A percentile compares a stretch with the other conserved stretches of the same genome.
Evolutionary conservation across 306 rosid species (phyloP).

Genomic region (Astragalus glycyphyllos): DNA sequence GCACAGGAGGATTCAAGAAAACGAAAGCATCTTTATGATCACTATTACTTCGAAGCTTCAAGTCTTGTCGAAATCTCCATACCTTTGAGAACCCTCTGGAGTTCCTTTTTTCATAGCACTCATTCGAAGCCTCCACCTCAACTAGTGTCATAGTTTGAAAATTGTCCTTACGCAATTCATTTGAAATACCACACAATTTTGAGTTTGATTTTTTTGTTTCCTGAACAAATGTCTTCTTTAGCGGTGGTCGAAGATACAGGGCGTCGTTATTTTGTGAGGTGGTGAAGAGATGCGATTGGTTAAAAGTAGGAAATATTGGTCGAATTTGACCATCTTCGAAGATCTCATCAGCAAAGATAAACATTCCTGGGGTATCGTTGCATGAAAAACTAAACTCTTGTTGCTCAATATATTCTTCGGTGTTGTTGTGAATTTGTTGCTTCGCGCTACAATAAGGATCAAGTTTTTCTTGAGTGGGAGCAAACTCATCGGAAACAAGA

Average conservation of each 20-base stretch:
- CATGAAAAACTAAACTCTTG: constrained; percentile 60
- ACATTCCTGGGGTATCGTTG: constrained; percentile 49
- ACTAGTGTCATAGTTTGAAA: neutral
- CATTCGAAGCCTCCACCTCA: neutral
- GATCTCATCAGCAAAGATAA: constrained; percentile 51
- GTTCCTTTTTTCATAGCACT: constrained; percentile 43
- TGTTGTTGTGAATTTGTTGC: neutral
- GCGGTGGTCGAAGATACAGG: constrained; percentile 39
- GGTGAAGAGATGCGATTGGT: constrained; percentile 41
- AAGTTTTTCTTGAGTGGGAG: neutral
- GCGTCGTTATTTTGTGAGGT: neutral
- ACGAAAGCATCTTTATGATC: neutral
- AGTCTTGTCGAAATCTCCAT: neutral
- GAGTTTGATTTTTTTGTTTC: neutral
- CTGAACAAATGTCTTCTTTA: constrained; percentile 58
- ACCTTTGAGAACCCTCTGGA: neutral
- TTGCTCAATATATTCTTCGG: neutral
- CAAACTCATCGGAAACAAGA: too few relatives aligned
- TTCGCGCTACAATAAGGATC: neutral
- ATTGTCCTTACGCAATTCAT: neutral
- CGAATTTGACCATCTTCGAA: constrained; percentile 63
- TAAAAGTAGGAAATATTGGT: constrained; percentile 49
- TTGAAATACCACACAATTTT: neutral
- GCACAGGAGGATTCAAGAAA: neutral
- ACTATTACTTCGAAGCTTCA: neutral